phyloP scores from a whole-genome alignment of 495 filamentous ascomycete species.

The Podospora pseudoanserina region DNA sequence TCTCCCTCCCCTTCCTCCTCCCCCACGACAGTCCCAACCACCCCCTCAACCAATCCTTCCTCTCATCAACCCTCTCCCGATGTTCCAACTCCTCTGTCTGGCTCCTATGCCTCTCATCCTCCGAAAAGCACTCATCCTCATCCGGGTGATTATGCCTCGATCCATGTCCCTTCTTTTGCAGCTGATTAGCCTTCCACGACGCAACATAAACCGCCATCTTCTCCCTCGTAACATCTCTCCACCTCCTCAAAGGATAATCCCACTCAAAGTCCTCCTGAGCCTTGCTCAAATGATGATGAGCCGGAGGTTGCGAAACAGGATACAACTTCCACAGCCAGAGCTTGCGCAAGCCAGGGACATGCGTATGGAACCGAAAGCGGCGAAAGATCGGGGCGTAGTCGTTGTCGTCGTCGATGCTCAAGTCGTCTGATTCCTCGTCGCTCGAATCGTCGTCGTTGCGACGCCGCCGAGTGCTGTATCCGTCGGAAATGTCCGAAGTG shows the following conservation, averaged over 20 bases:
- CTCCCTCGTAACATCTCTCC: background rate
- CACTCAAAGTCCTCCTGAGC: background rate
- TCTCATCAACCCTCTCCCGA: background rate
- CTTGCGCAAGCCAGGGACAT: conserved; percentile 10
- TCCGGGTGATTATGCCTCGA: background rate
- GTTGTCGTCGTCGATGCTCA: background rate
- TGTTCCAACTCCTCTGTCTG: background rate
- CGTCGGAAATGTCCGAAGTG: conserved; percentile 11
- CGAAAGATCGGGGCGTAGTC: conserved; percentile 17
- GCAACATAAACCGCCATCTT: background rate
- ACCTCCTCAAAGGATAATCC: background rate
- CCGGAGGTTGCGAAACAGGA: background rate
- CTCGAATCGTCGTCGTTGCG: background rate
- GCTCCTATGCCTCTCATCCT: background rate
- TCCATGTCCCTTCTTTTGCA: background rate
- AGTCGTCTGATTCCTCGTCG: conserved; percentile 6
- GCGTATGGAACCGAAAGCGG: conserved; percentile 11
- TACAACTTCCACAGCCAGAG: conserved; percentile 17
- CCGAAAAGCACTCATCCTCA: background rate
- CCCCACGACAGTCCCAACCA: background rate
- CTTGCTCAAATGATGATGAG: background rate
- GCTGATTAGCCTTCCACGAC: background rate
- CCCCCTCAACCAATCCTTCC: background rate
- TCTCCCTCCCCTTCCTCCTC: background rate
- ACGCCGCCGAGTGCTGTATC: background rate